Percentiles rank a stretch among this genome's conserved stretches.
phyloP scores from a whole-genome alignment of 495 filamentous ascomycete species.

The Platismatia glauca region DNA sequence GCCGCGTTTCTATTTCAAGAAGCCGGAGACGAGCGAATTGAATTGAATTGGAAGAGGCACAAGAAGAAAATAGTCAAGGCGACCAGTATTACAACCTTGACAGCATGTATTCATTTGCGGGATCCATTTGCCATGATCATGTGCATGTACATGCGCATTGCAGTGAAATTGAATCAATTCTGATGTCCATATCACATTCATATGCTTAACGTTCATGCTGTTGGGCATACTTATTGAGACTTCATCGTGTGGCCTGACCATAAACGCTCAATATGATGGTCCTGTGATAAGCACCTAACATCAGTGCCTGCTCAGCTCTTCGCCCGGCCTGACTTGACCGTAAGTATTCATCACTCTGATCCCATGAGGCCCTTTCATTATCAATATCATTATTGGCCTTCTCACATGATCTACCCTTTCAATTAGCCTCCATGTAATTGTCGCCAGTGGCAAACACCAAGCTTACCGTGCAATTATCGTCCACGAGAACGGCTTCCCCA shows the following conservation, averaged over 20 bases:
- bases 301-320: neutral
- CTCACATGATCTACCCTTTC: slow-evolving; percentile 18
- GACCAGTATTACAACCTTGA: too few species aligned
- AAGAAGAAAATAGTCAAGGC: too few species aligned
- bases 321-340: neutral
- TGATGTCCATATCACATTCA: neutral
- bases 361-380: neutral
- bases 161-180: neutral
- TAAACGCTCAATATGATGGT: neutral
- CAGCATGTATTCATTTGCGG: too few species aligned
- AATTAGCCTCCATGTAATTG: neutral
- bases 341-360: neutral
- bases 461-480: slow-evolving; percentile 39
- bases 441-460: neutral
- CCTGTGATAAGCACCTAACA: neutral
- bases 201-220: neutral
- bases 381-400: too few species aligned
- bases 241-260: neutral
- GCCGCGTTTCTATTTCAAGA: too few species aligned
- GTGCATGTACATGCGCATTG: neutral
- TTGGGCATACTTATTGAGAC: neutral
- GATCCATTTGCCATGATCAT: too few species aligned
- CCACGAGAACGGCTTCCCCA: slow-evolving; percentile 31
- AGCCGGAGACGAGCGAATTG: too few species aligned
- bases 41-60: too few species aligned